Evolutionary conservation across 1,284 basidiomycete species (phyloP).

Genomic region (Ceratobasidium theobromae): DNA sequence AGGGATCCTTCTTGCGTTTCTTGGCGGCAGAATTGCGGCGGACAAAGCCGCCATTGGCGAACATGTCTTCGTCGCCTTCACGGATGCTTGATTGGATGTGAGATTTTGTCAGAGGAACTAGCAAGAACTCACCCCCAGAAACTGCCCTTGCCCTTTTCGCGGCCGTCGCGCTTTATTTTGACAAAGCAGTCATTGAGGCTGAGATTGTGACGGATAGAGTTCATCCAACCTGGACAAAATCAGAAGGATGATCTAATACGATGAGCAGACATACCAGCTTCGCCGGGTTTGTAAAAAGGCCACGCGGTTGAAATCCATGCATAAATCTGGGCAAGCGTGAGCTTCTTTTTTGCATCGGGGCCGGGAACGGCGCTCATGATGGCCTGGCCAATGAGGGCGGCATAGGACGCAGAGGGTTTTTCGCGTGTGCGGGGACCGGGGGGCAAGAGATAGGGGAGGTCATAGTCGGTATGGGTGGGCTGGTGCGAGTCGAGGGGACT

Average conservation of each 20-base stretch:
- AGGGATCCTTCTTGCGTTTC: constrained; percentile 21
- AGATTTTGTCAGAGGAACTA: neutral
- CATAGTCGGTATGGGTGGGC: neutral
- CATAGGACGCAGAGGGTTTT: constrained; percentile 87
- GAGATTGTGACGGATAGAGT: constrained; percentile 36
- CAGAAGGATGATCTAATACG: neutral
- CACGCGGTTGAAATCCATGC: constrained; percentile 93
- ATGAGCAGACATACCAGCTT: constrained; percentile 43
- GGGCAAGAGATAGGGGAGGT: constrained; percentile 73
- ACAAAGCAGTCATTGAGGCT: constrained; percentile 36
- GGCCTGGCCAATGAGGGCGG: constrained; percentile 93
- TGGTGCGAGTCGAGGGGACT: constrained; percentile 12
- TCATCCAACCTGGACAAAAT: constrained; percentile 34
- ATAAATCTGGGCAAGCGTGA: constrained; percentile 95
- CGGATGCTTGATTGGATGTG: constrained; percentile 1
- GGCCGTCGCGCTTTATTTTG: constrained; percentile 35
- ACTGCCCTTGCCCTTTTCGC: constrained; percentile 36
- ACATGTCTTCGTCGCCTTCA: constrained; percentile 28
- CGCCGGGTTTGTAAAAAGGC: constrained; percentile 89
- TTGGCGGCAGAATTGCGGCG: constrained; percentile 24
- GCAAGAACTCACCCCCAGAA: constrained; percentile 28
- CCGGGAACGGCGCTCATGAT: constrained; percentile 76
- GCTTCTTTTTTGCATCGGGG: constrained; percentile 53
- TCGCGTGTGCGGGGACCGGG: constrained; percentile 75
- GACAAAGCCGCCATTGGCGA: constrained; percentile 25